phyloP scores from a whole-genome alignment of 768 basidiomycete species.

The Rhodotorula diobovata region DNA sequence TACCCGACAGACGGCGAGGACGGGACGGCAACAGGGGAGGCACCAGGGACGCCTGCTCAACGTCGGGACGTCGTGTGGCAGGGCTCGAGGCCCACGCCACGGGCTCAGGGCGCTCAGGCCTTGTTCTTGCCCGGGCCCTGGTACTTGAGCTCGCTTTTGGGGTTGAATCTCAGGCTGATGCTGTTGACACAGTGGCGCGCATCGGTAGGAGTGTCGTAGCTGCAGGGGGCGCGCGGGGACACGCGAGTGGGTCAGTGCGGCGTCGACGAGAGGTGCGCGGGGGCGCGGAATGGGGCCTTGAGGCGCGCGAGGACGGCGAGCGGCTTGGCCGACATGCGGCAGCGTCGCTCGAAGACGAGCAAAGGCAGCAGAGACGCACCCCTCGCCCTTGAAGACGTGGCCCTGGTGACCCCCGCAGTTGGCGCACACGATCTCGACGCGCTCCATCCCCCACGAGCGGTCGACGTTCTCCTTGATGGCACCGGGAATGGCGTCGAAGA shows the following conservation, averaged over 20 bases:
- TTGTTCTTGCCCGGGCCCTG: background rate
- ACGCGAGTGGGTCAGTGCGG: no score
- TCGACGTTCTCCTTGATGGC: conserved; percentile 33
- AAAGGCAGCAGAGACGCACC: background rate
- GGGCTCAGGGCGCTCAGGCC: background rate
- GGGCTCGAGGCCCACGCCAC: no score
- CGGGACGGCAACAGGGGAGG: no score
- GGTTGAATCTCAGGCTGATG: conserved; percentile 31
- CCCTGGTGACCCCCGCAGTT: conserved; percentile 42
- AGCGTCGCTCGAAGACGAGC: background rate
- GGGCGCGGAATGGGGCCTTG: no score
- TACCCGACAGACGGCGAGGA: no score
- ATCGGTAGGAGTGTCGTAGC: conserved; percentile 16
- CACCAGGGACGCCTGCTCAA: no score
- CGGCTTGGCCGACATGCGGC: background rate
- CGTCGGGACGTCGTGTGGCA: no score
- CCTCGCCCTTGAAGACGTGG: conserved; percentile 16
- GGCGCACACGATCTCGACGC: conserved; percentile 40
- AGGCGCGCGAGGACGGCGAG: no score
- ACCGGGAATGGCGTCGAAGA: conserved; percentile 43
- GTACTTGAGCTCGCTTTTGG: background rate
- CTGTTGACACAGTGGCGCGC: conserved; percentile 41
- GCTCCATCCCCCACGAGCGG: conserved; percentile 38
- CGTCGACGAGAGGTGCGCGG: no score
- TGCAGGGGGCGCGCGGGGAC: no score